Base-by-base conservation (phyloP, 441 rosid genomes). In the Gossypium laxum region DNA sequence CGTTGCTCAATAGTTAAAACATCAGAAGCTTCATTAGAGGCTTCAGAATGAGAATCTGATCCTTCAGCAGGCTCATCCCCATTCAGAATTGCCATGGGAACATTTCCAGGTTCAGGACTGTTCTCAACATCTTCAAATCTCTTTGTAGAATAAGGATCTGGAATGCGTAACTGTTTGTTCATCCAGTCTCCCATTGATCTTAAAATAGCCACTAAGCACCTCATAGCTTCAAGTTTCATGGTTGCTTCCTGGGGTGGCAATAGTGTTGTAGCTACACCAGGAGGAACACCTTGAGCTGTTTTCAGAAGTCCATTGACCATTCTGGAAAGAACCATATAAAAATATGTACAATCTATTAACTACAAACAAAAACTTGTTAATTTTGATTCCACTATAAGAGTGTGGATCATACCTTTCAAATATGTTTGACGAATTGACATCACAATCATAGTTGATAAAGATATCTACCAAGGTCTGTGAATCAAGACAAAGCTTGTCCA, bases 281-380 rank as follows among this genome's bases (percentile, higher is more conserved):
- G 92, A 55, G 95, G 90, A 48, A 83, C 86, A 75, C 99, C 99
- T 87, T 91, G 98, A 71, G 98, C 99, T 72, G 99, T 92, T 89
- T 95, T 95, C 73, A 92, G 97, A 79, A 95, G 98, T 79, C 99
- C 99, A 81, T 90, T 95, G 78, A 95, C 98, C 98, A 92, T 88
- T 84, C 98, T 95, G 85, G 62, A 79, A 68, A 71, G 73, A 67
- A 71, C 55, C 70, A 72, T 72, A 62, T 51, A 17, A 38, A 38
- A 18, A 56, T n/a, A 38, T 34, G 43, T 32, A 70, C 10, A 66
- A 21, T 48, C 26, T n/a, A 70, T 57, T 5, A 43, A 14, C 55
- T 22, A 24, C 43, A 19, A 66, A 14, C 1, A 48, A 47, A 66
- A 47, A 66, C 1, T 47, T 7, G 66, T 24, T 66, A 66, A 5